phyloP scores from a whole-genome alignment of 1,284 basidiomycete genomes.

The Apiotrichum veenhuisii region DNA sequence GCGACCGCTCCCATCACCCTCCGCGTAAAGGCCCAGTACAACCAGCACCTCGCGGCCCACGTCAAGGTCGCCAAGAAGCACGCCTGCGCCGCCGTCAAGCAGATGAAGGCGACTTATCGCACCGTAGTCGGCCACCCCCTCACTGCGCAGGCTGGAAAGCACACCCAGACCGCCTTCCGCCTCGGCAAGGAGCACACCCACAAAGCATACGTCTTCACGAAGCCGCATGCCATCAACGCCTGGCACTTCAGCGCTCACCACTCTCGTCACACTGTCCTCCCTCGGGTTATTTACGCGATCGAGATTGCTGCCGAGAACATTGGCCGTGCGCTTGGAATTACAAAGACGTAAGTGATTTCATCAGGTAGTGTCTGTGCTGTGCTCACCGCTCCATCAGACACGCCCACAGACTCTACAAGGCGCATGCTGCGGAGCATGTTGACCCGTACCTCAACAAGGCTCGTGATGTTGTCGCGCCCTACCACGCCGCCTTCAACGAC shows the following conservation, averaged over 20 bases:
- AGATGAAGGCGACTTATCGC: constrained; percentile 21
- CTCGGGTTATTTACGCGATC: constrained; percentile 12
- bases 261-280: constrained; percentile 17
- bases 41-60: constrained; percentile 27
- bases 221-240: constrained; percentile 31
- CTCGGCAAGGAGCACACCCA: constrained; percentile 23
- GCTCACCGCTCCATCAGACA: constrained; percentile 14
- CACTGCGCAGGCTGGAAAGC: constrained; percentile 28
- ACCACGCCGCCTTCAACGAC: constrained; percentile 13
- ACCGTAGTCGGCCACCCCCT: constrained; percentile 32
- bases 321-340: constrained; percentile 10
- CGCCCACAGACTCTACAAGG: constrained; percentile 23
- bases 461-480: constrained; percentile 16
- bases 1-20: constrained; percentile 35
- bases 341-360: constrained; percentile 30
- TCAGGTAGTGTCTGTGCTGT: not conserved
- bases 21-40: constrained; percentile 24
- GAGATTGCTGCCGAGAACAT: constrained; percentile 13
- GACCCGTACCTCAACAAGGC: constrained; percentile 29
- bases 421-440: constrained; percentile 33
- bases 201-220: constrained; percentile 31
- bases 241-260: constrained; percentile 25
- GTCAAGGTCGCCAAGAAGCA: constrained; percentile 25
- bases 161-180: constrained; percentile 27
- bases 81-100: constrained; percentile 19